Conservation (phyloP, 2,329 filamentous ascomycete genomes). For the Setomelanomma holmii region DNA sequence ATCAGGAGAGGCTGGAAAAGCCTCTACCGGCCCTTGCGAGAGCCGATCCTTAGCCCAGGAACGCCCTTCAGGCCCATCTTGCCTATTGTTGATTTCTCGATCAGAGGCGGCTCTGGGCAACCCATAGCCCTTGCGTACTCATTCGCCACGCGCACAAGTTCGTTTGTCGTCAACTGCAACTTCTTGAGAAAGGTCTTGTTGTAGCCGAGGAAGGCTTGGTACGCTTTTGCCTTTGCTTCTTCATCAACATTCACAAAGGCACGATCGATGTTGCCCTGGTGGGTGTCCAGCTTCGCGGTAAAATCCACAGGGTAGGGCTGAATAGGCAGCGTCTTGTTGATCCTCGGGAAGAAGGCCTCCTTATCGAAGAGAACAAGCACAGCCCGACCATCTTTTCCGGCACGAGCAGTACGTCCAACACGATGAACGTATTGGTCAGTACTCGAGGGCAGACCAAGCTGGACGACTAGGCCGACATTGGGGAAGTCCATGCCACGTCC, state of each 20-base stretch:
- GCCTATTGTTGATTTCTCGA: constrained; percentile 54
- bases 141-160: constrained; percentile 54
- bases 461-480: constrained; percentile 57
- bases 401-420: constrained; percentile 52
- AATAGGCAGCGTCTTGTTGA: constrained; percentile 60
- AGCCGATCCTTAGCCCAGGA: constrained; percentile 47
- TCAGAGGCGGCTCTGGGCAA: constrained; percentile 54
- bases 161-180: constrained; percentile 47
- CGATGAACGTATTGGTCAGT: constrained; percentile 57
- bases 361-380: constrained; percentile 61
- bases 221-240: constrained; percentile 52
- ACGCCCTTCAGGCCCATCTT: constrained; percentile 59
- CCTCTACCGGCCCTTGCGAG: constrained; percentile 14
- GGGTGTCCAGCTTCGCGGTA: constrained; percentile 41
- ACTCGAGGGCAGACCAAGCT: constrained; percentile 58
- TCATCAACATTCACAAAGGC: constrained; percentile 51
- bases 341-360: constrained; percentile 60
- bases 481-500: constrained; percentile 61
- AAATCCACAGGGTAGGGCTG: constrained; percentile 57
- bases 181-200: constrained; percentile 56
- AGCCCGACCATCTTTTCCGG: constrained; percentile 58
- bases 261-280: constrained; percentile 38
- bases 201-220: constrained; percentile 57
- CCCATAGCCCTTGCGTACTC: constrained; percentile 53
- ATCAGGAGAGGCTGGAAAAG: no score